Conservation (phyloP, 179 eudicot species). For the Silene coronaria region DNA sequence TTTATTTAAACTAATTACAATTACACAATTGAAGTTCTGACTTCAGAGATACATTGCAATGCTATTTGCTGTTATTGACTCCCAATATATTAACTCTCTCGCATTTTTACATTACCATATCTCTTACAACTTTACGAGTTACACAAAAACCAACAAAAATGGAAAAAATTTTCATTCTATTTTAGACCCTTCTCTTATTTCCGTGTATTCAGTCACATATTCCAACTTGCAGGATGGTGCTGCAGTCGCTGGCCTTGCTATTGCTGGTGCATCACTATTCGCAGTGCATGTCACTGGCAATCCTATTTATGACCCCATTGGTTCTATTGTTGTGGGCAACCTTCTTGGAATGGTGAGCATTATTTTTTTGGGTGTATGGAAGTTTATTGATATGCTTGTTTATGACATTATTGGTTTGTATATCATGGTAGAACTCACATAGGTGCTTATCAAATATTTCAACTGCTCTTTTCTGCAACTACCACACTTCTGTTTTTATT, state of each 20-base stretch:
- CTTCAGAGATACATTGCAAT: not conserved
- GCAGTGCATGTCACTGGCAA: constrained; percentile 90
- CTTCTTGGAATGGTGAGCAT: constrained; percentile 82
- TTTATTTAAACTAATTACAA: not conserved
- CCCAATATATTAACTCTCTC: not conserved
- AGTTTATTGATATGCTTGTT: not conserved
- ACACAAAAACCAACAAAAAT: not conserved
- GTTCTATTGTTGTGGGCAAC: constrained; percentile 90
- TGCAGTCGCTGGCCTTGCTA: constrained; percentile 81
- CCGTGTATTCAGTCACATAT: not conserved
- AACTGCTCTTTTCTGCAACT: too few species aligned
- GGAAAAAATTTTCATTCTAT: not conserved
- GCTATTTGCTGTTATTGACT: not conserved
- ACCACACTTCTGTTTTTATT: not conserved
- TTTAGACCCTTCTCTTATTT: not conserved
- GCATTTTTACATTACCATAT: not conserved
- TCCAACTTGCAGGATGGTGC: constrained; percentile 77
- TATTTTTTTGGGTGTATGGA: not conserved
- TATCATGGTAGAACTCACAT: not conserved
- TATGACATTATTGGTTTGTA: not conserved
- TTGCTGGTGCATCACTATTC: constrained; percentile 85
- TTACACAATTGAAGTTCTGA: not conserved
- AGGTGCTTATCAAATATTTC: too few species aligned
- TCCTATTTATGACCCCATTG: constrained; percentile 88
- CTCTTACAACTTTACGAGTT: not conserved